These are phyloP conservation scores for Xylariomycetidae sp. DNA, from an alignment of 2,329 filamentous ascomycete genomes.

Conservation along the genomic window DNA sequence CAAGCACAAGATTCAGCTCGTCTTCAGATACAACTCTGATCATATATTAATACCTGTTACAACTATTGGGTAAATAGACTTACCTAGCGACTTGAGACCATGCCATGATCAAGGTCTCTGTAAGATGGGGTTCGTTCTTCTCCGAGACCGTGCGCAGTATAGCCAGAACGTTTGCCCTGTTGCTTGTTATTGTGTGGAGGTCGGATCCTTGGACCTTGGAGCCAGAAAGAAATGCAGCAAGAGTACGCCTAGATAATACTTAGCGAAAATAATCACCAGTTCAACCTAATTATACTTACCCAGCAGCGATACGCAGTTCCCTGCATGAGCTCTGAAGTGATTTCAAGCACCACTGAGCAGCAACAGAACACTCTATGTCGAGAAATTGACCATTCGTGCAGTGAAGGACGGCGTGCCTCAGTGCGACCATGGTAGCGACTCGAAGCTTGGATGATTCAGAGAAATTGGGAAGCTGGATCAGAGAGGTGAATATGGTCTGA, in stretches of 20 bases:
- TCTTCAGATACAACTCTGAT: constrained; percentile 66
- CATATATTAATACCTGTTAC: constrained; percentile 6
- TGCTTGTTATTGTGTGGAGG: constrained; percentile 48
- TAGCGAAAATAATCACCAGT: constrained; percentile 13
- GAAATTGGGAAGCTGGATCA: constrained; percentile 43
- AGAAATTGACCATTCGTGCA: constrained; percentile 54
- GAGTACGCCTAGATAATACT: constrained; percentile 45
- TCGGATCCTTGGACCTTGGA: constrained; percentile 29
- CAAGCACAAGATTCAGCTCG: constrained; percentile 79
- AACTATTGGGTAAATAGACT: constrained; percentile 13
- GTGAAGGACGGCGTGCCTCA: constrained; percentile 68
- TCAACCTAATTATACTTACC: constrained; percentile 40
- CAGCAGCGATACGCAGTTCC: constrained; percentile 79
- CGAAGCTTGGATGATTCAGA: constrained; percentile 55
- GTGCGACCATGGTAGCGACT: constrained; percentile 65
- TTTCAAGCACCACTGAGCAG: constrained; percentile 78
- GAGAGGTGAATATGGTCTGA: constrained; percentile 39
- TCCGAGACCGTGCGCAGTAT: constrained; percentile 70
- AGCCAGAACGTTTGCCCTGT: constrained; percentile 66
- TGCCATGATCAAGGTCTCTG: constrained; percentile 80
- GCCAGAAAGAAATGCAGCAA: constrained; percentile 60
- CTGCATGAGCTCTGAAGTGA: constrained; percentile 78
- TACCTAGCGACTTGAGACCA: constrained; percentile 79
- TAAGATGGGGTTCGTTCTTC: constrained; percentile 59
- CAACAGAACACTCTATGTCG: constrained; percentile 60